Evolutionary conservation across 1,284 basidiomycete genomes (phyloP).

Genomic region (Inonotus obliquus): DNA sequence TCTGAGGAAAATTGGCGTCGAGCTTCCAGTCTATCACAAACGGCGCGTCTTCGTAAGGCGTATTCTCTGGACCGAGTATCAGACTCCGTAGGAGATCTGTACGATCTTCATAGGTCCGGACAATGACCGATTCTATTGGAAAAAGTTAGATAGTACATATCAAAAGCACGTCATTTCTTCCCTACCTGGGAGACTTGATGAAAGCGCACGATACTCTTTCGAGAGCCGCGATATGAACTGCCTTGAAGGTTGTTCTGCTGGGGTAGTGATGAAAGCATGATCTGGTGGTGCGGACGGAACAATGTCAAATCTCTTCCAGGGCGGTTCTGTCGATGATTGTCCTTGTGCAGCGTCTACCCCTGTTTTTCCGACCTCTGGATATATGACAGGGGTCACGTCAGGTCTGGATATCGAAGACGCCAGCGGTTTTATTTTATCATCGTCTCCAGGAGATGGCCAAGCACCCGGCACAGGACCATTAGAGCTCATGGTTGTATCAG

Average conservation of each 20-base stretch:
- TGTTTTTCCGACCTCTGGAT: neutral
- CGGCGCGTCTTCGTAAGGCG: slow-evolving; percentile 89
- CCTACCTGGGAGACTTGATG: slow-evolving; percentile 76
- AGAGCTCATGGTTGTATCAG: neutral
- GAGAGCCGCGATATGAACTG: slow-evolving; percentile 69
- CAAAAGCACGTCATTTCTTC: slow-evolving; percentile 12
- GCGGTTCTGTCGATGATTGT: slow-evolving; percentile 1
- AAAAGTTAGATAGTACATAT: slow-evolving; percentile 9
- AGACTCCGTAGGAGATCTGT: slow-evolving; percentile 82
- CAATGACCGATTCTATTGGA: slow-evolving; percentile 58
- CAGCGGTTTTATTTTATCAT: slow-evolving; percentile 23
- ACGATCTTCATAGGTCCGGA: slow-evolving; percentile 76
- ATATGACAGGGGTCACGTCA: slow-evolving; percentile 9
- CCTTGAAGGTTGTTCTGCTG: slow-evolving; percentile 61
- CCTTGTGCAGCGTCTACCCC: neutral
- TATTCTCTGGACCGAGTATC: slow-evolving; percentile 91
- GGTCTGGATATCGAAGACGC: slow-evolving; percentile 26
- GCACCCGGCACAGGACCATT: slow-evolving; percentile 12
- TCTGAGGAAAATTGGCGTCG: slow-evolving; percentile 82
- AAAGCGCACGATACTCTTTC: slow-evolving; percentile 81
- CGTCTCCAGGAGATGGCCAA: slow-evolving; percentile 13
- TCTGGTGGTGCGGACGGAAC: slow-evolving; percentile 71
- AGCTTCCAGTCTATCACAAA: slow-evolving; percentile 95
- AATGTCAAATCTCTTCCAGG: slow-evolving; percentile 77
- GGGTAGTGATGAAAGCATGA: slow-evolving; percentile 71